These are phyloP conservation scores for Teunomyces funiuensis DNA, from an alignment of 805 yeast genomes.

Conservation along the genomic window DNA sequence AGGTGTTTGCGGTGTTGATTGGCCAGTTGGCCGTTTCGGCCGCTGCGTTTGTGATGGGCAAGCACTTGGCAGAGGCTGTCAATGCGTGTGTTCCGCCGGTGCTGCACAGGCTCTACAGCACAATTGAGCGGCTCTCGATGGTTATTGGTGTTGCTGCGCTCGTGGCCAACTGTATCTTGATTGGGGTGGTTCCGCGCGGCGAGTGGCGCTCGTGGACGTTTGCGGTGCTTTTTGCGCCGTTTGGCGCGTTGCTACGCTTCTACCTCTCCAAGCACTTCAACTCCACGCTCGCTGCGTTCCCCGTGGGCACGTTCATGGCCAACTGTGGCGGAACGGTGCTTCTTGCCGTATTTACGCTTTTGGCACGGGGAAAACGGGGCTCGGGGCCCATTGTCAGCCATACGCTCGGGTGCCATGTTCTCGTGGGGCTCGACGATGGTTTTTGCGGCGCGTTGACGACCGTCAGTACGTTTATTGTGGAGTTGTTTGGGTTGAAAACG, in stretches of 20 bases:
- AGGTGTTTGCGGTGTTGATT: conserved; percentile 61
- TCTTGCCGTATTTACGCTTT: conserved; percentile 44
- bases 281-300: conserved; percentile 43
- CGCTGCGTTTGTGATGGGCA: conserved; percentile 60
- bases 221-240: conserved; percentile 64
- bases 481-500: conserved; percentile 42
- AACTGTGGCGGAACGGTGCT: conserved; percentile 25
- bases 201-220: conserved; percentile 72
- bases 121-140: conserved; percentile 18
- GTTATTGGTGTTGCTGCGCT: conserved; percentile 23
- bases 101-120: conserved; percentile 18
- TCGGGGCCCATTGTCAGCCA: conserved; percentile 28
- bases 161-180: conserved; percentile 34
- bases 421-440: conserved; percentile 60
- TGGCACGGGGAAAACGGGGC: conserved; percentile 43
- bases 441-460: conserved; percentile 74
- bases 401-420: conserved; percentile 46
- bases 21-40: conserved; percentile 62
- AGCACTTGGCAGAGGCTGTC: conserved; percentile 38
- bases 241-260: conserved; percentile 64
- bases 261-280: conserved; percentile 54
- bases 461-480: conserved; percentile 75
- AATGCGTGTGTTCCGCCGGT: conserved; percentile 22
- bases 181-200: conserved; percentile 31
- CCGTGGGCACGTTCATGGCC: conserved; percentile 50